Evolutionary conservation across 495 filamentous ascomycete species (phyloP), one percentile per base, ranked within the genome.

Genomic region (Amphirosellinia nigrospora): DNA sequence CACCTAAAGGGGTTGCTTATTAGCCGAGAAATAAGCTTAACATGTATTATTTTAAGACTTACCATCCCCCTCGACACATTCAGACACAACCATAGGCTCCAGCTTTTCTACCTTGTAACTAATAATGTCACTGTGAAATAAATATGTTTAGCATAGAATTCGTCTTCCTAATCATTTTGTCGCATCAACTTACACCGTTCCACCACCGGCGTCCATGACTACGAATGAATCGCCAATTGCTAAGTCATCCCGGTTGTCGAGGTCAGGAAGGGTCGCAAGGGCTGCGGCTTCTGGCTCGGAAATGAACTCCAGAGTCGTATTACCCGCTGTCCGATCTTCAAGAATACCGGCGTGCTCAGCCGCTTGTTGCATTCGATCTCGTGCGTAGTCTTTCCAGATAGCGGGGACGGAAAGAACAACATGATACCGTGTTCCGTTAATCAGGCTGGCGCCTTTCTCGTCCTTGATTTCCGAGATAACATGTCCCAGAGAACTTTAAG

Each of bases 401-500:
- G 70, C 70, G 1, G 72, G 72, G 5, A 74, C 45, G 0, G 72
- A 66, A 3, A 74, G 23, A 4, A 70, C 66, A 2, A 74, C 66
- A 1, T 60, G 70, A 23, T 67, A 69, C 0, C 34, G 66, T 0
- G 50, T 66, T 16, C 43, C 62, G 13, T 61, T 46, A 7, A 70
- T 15, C 5, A 70, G 28, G 6, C 43, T 26, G 5, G 62, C 48
- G 11, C 72, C 69, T 16, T 74, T 60, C 0, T 70, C 58, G n/a
- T 70, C 52, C 30, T 50, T 26, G 6, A 76, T 71, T 5, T 62
- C 28, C 4, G 60, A 15, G 23, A 70, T 62, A 23, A 45, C 32
- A 26, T 77, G 70, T 64, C 30, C 77, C 77, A 81, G 6, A 81
- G 69, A 4, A 43, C 55, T 0, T 71, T 71, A 7, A 80, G 70